A percentile compares a stretch with the other conserved stretches of the same genome.
These are phyloP conservation scores for Phyllosticta citriasiana DNA, from an alignment of 2,329 filamentous ascomycete species.

Conservation along the genomic window DNA sequence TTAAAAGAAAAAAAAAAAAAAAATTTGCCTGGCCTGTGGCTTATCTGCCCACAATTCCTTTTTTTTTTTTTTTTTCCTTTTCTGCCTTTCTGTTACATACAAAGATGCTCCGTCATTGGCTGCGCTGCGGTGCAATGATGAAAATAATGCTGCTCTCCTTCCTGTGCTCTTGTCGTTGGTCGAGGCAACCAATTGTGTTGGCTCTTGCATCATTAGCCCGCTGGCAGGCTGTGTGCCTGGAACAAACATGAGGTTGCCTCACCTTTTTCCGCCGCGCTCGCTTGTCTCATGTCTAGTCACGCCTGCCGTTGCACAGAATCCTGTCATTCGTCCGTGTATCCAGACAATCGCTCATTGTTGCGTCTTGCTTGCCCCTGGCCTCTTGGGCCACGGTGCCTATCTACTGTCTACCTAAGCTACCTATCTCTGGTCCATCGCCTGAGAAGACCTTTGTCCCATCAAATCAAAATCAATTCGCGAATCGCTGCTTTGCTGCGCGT, in stretches of 20 bases:
- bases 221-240: no score
- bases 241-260: neutral
- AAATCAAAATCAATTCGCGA: conserved; percentile 2
- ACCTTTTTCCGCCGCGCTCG: neutral
- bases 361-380: neutral
- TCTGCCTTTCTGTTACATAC: neutral
- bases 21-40: no score
- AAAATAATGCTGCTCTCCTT: no score
- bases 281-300: neutral
- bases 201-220: neutral
- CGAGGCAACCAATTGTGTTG: neutral
- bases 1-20: no score
- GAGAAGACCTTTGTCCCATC: neutral
- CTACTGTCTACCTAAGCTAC: conserved; percentile 8
- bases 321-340: neutral
- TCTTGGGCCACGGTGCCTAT: neutral
- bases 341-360: neutral
- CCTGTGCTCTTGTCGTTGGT: no score
- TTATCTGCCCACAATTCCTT: neutral
- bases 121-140: neutral
- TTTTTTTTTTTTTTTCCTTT: neutral
- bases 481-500: conserved; percentile 2
- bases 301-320: neutral
- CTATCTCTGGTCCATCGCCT: neutral
- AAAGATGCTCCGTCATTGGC: neutral